Conservation (phyloP, 2,329 filamentous ascomycete species). For the Exophiala sp. region DNA sequence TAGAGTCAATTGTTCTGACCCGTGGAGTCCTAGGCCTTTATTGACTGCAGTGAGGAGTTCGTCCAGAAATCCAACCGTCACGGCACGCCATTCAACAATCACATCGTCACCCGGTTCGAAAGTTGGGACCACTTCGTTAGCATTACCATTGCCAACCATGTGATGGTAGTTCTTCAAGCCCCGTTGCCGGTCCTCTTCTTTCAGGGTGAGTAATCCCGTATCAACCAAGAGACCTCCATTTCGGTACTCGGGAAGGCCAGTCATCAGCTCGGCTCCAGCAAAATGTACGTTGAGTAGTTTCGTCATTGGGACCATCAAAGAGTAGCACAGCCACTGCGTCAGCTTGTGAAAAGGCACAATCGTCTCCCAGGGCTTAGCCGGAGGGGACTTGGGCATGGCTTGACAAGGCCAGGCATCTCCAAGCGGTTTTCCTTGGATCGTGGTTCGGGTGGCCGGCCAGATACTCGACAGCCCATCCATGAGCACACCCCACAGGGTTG, state of each 20-base stretch:
- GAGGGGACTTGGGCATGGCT: slow-evolving; percentile 64
- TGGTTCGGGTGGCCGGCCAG: slow-evolving; percentile 81
- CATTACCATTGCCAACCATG: slow-evolving; percentile 67
- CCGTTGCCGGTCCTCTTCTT: slow-evolving; percentile 61
- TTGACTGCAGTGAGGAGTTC: slow-evolving; percentile 66
- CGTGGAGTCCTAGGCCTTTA: slow-evolving; percentile 59
- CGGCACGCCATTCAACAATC: slow-evolving; percentile 71
- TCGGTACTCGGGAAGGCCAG: slow-evolving; percentile 83
- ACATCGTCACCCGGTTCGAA: slow-evolving; percentile 70
- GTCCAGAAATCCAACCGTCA: slow-evolving; percentile 69
- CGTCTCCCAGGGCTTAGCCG: slow-evolving; percentile 49
- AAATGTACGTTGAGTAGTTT: slow-evolving; percentile 74
- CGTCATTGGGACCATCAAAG: slow-evolving; percentile 85
- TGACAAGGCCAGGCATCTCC: slow-evolving; percentile 93
- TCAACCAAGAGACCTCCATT: slow-evolving; percentile 87
- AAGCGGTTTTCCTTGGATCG: slow-evolving; percentile 77
- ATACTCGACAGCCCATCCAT: slow-evolving; percentile 81
- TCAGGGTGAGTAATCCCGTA: slow-evolving; percentile 72
- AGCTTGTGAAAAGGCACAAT: slow-evolving; percentile 92
- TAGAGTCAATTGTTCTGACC: slow-evolving; percentile 64
- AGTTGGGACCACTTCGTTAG: slow-evolving; percentile 65
- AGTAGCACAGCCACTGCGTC: slow-evolving; percentile 92
- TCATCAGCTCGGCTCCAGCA: slow-evolving; percentile 72
- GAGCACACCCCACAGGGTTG: slow-evolving; percentile 83
- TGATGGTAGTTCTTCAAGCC: slow-evolving; percentile 64